Conservation (phyloP, 106 monocot species). For the Phalaenopsis equestris region DNA sequence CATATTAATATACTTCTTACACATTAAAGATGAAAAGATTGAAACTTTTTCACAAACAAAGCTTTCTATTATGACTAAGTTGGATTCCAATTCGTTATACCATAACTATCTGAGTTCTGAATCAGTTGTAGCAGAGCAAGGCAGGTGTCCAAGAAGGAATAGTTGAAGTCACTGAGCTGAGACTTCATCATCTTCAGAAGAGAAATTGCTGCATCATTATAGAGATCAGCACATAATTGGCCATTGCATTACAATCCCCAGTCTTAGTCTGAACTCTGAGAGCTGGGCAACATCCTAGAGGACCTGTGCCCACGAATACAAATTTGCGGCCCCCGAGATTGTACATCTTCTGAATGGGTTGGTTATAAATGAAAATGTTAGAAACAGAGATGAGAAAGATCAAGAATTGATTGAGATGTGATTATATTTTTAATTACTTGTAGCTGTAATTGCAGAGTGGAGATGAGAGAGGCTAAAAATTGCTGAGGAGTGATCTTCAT, state of each 20-base stretch:
- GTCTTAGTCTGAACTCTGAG: constrained; percentile 29
- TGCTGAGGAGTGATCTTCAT: constrained; percentile 15
- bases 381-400: constrained; percentile 21
- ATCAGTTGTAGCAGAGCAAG: constrained; percentile 27
- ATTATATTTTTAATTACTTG: constrained; percentile 10
- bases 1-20: too few relatives aligned
- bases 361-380: constrained; percentile 19
- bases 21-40: too few relatives aligned
- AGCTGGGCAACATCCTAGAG: constrained; percentile 36
- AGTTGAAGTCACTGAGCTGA: constrained; percentile 34
- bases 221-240: constrained; percentile 20
- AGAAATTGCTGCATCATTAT: constrained; percentile 18
- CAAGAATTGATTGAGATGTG: too few relatives aligned
- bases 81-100: constrained; percentile 8
- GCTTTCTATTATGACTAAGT: too few relatives aligned
- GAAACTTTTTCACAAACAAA: too few relatives aligned
- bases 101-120: constrained; percentile 24
- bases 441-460: constrained; percentile 21
- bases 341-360: constrained; percentile 40
- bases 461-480: constrained; percentile 20
- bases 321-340: constrained; percentile 40
- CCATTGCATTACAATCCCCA: constrained; percentile 25
- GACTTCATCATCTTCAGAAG: constrained; percentile 38
- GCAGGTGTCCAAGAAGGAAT: constrained; percentile 58
- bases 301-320: constrained; percentile 19